These are phyloP conservation scores for Scutellaria galericulata DNA, from an alignment of 257 asterid species.

Conservation along the genomic window DNA sequence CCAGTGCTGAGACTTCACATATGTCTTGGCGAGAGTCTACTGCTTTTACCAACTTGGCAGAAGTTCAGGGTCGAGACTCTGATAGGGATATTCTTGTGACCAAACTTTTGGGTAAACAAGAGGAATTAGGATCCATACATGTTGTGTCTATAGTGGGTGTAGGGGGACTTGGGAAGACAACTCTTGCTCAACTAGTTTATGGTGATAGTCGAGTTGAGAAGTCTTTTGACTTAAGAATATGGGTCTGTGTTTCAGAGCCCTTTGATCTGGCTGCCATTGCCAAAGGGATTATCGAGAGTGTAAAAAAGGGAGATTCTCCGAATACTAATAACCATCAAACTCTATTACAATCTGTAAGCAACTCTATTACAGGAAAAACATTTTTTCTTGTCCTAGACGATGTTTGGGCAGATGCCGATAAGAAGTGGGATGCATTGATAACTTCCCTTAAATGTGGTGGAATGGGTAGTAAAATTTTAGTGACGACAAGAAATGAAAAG, in stretches of 20 bases:
- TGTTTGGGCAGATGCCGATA: conserved; percentile 7
- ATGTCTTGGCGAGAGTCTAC: not conserved
- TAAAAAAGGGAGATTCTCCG: not conserved
- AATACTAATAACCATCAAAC: not conserved
- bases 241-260: conserved; percentile 25
- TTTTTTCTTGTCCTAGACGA: conserved; percentile 14
- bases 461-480: not conserved
- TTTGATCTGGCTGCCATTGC: not conserved
- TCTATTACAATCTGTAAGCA: not conserved
- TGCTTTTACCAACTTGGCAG: not conserved
- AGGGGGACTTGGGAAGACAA: conserved; percentile 18
- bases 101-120: not conserved
- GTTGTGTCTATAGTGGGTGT: conserved; percentile 10
- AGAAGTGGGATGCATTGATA: not conserved
- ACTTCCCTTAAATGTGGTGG: not conserved
- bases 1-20: not conserved
- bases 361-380: not conserved
- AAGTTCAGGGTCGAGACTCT: not conserved
- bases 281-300: conserved; percentile 5
- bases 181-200: conserved; percentile 20
- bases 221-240: not conserved
- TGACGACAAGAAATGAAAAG: not conserved
- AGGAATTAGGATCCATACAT: not conserved
- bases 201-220: not conserved
- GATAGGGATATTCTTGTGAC: not conserved